phyloP scores from a whole-genome alignment of 331 rosid genomes.

The Telfairia occidentalis region DNA sequence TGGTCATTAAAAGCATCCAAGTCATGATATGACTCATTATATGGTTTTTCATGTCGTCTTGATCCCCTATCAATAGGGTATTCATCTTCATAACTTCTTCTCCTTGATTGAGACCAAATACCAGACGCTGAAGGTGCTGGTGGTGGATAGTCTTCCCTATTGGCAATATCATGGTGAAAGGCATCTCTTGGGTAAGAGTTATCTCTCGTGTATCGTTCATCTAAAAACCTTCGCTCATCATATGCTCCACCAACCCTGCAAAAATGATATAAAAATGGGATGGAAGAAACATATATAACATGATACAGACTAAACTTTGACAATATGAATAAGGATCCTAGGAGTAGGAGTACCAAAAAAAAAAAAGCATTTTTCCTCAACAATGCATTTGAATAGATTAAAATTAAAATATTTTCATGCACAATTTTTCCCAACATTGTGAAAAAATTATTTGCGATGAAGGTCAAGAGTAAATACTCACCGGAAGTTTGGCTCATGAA shows the following conservation, averaged over 20 bases:
- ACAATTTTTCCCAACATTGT: constrained; percentile 6
- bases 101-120: constrained; percentile 70
- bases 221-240: constrained; percentile 72
- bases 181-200: constrained; percentile 55
- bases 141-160: constrained; percentile 67
- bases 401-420: neutral
- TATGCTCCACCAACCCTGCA: constrained; percentile 74
- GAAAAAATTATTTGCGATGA: constrained; percentile 24
- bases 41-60: constrained; percentile 64
- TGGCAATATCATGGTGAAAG: constrained; percentile 50
- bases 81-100: constrained; percentile 76
- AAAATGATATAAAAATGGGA: constrained; percentile 38
- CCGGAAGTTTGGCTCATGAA: constrained; percentile 88
- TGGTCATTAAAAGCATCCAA: constrained; percentile 51
- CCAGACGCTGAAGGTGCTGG: constrained; percentile 55
- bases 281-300: constrained; percentile 28
- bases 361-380: neutral
- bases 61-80: constrained; percentile 62
- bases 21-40: constrained; percentile 45
- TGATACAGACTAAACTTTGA: neutral
- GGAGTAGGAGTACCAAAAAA: neutral
- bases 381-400: neutral
- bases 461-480: constrained; percentile 51
- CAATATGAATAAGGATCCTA: constrained; percentile 9
- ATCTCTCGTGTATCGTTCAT: constrained; percentile 78